These are phyloP conservation scores for Polytrichum formosum DNA, from an alignment of 225 moss, liverwort and hornwort genomes.

Conservation along the genomic window DNA sequence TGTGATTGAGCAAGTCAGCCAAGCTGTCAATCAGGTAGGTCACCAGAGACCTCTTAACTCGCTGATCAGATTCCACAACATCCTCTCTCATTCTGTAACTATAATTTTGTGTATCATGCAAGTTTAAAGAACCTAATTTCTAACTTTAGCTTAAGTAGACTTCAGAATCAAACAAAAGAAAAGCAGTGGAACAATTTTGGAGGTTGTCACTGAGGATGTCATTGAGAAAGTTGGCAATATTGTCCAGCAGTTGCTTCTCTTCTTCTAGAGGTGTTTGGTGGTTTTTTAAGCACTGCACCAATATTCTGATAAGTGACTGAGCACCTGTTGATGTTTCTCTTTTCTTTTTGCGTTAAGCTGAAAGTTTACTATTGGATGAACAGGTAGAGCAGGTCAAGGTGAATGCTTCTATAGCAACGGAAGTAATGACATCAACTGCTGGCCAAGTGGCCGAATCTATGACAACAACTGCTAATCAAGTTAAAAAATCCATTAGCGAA, in stretches of 20 bases:
- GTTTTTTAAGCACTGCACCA: too few species aligned
- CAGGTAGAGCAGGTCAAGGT: constrained; percentile 42
- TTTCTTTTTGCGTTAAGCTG: background rate
- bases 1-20: constrained; percentile 50
- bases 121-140: constrained; percentile 9
- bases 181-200: constrained; percentile 38
- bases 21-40: constrained; percentile 48
- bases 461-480: constrained; percentile 29
- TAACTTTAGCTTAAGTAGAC: constrained; percentile 26
- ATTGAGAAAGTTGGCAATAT: constrained; percentile 51
- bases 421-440: constrained; percentile 30
- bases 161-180: constrained; percentile 9
- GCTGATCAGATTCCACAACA: background rate
- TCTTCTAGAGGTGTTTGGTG: background rate
- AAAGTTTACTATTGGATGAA: constrained; percentile 18
- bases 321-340: too few species aligned
- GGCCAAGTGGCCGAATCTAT: constrained; percentile 37
- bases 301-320: too few species aligned
- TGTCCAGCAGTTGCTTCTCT: constrained; percentile 41
- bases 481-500: constrained; percentile 30
- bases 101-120: constrained; percentile 16
- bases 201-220: constrained; percentile 40
- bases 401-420: constrained; percentile 39
- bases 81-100: background rate
- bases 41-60: constrained; percentile 15